Conservation (phyloP, 1,284 basidiomycete genomes). For the Sanghuangporus baumii region DNA sequence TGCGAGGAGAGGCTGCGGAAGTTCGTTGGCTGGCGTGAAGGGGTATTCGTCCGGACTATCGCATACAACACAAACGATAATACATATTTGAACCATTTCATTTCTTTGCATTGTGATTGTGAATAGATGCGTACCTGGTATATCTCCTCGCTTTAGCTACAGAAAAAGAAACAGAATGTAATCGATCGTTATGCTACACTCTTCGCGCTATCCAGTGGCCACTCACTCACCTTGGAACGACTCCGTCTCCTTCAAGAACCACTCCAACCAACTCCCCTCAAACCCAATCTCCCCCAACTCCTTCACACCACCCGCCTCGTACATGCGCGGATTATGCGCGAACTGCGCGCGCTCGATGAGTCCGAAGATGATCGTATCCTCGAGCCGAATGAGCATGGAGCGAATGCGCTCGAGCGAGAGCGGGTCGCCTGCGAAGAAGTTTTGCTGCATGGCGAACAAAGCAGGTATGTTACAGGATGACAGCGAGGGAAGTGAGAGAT, state of each 20-base stretch:
- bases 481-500: neutral
- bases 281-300: constrained; percentile 72
- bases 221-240: constrained; percentile 82
- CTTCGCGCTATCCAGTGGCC: neutral
- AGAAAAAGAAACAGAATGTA: neutral
- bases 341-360: constrained; percentile 98
- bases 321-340: constrained; percentile 90
- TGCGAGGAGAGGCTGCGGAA: constrained; percentile 81
- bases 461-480: neutral
- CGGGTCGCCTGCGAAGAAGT: constrained; percentile 71
- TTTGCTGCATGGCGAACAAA: constrained; percentile 48
- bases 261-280: constrained; percentile 88
- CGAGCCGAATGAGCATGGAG: constrained; percentile 81
- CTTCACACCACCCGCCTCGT: constrained; percentile 74
- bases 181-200: neutral
- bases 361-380: constrained; percentile 98
- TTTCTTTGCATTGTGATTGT: neutral
- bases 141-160: constrained; percentile 90
- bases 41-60: constrained; percentile 94
- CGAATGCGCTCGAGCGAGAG: constrained; percentile 85
- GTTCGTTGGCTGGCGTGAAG: constrained; percentile 63
- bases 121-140: constrained; percentile 59
- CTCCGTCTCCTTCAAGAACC: constrained; percentile 96
- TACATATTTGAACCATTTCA: neutral
- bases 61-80: neutral